Conservation (phyloP, 192 early-diverging fungal species). For the Rhizophagus clarus region DNA sequence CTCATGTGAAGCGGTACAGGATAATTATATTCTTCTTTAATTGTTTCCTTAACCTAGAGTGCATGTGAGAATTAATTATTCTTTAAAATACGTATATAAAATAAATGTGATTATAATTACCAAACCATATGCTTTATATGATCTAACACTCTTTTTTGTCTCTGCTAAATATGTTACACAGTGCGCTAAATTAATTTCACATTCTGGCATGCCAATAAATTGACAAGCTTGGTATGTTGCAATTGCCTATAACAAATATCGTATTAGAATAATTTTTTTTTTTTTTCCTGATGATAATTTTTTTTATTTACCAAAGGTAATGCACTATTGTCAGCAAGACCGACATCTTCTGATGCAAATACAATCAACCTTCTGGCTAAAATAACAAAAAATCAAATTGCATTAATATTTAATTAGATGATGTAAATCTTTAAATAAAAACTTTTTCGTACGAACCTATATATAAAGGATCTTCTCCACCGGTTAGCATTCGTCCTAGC, state of each 20-base stretch:
- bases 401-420: not conserved
- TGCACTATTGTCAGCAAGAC: constrained; percentile 79
- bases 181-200: constrained; percentile 82
- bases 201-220: constrained; percentile 91
- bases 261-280: no score
- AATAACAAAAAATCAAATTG: not conserved
- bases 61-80: not conserved
- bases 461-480: constrained; percentile 91
- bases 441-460: constrained; percentile 41
- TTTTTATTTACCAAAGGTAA: constrained; percentile 58
- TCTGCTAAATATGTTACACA: constrained; percentile 76
- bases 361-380: constrained; percentile 61
- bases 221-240: constrained; percentile 83
- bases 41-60: constrained; percentile 54
- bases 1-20: constrained; percentile 86
- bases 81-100: not conserved
- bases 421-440: not conserved
- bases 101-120: constrained; percentile 32
- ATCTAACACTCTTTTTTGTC: constrained; percentile 80
- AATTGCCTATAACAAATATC: constrained; percentile 55
- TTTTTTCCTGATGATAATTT: no score
- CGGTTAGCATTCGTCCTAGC: constrained; percentile 87
- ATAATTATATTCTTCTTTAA: constrained; percentile 63
- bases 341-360: constrained; percentile 88
- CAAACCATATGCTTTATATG: constrained; percentile 74